Percentiles rank a stretch among this genome's conserved stretches.
Evolutionary conservation across 2,329 filamentous ascomycete species (phyloP).

Genomic region (Botrytis fragariae): DNA sequence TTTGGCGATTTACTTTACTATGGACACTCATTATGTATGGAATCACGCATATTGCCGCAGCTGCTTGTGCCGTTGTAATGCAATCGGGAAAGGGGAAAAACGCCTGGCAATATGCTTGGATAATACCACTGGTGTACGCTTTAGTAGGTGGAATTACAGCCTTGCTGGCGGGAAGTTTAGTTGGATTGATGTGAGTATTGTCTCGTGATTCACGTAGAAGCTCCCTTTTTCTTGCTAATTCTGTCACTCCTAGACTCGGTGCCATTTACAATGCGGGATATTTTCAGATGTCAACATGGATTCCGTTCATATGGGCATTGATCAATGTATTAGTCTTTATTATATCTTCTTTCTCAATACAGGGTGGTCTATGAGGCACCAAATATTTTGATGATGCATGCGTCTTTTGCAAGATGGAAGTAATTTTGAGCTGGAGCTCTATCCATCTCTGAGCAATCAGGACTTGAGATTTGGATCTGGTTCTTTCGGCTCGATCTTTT

Average conservation of each 20-base stretch:
- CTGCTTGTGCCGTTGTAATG: slow-evolving; percentile 57
- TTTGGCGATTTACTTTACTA: slow-evolving; percentile 67
- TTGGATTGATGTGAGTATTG: slow-evolving; percentile 59
- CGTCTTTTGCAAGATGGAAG: background rate
- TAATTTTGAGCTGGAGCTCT: background rate
- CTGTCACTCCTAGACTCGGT: slow-evolving; percentile 46
- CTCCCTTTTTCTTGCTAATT: background rate
- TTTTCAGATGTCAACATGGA: slow-evolving; percentile 73
- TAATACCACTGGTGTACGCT: slow-evolving; percentile 59
- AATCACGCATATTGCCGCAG: slow-evolving; percentile 57
- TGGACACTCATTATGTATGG: slow-evolving; percentile 68
- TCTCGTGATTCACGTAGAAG: background rate
- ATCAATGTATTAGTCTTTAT: slow-evolving; percentile 67
- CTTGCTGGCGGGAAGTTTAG: slow-evolving; percentile 63
- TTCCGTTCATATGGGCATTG: slow-evolving; percentile 67
- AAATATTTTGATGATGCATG: background rate
- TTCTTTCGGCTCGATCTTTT: slow-evolving; percentile 40
- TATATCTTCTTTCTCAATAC: slow-evolving; percentile 68
- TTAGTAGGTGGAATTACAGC: slow-evolving; percentile 62
- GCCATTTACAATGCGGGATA: slow-evolving; percentile 66
- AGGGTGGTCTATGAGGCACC: slow-evolving; percentile 58
- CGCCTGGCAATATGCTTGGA: slow-evolving; percentile 47
- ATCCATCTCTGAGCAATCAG: background rate
- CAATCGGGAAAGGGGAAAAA: slow-evolving; percentile 45
- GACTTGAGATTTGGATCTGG: slow-evolving; percentile 29